A percentile compares a stretch with the other conserved stretches of the same genome.
Evolutionary conservation across 192 early-diverging fungal species (phyloP).

Genomic region (Umbelopsis isabellina): DNA sequence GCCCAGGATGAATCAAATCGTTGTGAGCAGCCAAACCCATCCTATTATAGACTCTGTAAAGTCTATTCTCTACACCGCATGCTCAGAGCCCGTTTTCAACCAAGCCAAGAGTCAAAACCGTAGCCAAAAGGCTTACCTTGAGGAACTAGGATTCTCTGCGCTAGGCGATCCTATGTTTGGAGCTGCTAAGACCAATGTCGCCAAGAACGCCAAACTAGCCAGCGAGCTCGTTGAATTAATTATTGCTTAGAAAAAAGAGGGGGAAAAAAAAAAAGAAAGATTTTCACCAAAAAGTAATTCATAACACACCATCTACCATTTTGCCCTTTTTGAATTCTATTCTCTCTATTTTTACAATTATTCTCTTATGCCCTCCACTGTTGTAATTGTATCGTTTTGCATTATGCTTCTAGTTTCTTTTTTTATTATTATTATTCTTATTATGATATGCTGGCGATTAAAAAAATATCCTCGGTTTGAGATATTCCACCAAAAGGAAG

Average conservation of each 20-base stretch:
- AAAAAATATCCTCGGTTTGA: no score
- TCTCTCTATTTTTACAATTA: no score
- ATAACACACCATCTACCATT: neutral
- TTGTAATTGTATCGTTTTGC: no score
- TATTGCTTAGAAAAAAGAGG: constrained; percentile 33
- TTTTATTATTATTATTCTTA: no score
- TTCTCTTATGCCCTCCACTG: no score
- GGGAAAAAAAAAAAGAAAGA: neutral
- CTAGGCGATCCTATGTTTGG: constrained; percentile 49
- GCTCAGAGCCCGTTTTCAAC: constrained; percentile 48
- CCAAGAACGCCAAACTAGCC: constrained; percentile 53
- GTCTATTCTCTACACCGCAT: constrained; percentile 69
- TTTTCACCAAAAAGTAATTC: neutral
- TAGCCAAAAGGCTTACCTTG: constrained; percentile 50
- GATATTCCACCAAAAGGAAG: no score
- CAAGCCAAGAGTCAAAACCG: constrained; percentile 39
- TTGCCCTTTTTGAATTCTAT: no score
- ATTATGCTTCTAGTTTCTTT: no score
- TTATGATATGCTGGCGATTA: no score
- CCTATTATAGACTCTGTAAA: constrained; percentile 74
- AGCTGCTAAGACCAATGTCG: constrained; percentile 43
- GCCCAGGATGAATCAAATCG: constrained; percentile 74
- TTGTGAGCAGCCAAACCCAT: constrained; percentile 64
- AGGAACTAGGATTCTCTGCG: constrained; percentile 58
- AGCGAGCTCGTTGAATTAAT: constrained; percentile 58